A percentile compares a stretch with the other conserved stretches of the same genome.
Evolutionary conservation across 805 yeast genomes (phyloP).

Genomic region (Yueomyces sp.): DNA sequence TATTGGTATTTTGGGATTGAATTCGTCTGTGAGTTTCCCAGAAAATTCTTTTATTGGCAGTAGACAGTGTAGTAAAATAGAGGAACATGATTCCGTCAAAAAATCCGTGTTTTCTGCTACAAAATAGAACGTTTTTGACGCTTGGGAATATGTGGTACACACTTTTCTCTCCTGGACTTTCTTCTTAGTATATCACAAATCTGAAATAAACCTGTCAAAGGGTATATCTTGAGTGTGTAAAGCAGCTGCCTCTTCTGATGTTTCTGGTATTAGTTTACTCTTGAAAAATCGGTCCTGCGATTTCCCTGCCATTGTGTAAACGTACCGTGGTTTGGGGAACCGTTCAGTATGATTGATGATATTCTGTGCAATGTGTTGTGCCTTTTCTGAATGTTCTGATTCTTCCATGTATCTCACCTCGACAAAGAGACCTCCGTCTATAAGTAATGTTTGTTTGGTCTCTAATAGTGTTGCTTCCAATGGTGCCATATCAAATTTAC

Average conservation of each 20-base stretch:
- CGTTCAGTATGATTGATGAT: not conserved
- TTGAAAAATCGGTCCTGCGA: constrained; percentile 12
- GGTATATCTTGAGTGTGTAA: constrained; percentile 9
- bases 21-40: no score
- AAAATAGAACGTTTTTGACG: not conserved
- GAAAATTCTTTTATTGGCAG: no score
- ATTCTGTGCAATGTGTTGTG: constrained; percentile 1
- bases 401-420: constrained; percentile 5
- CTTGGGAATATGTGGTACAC: no score
- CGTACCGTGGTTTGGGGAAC: constrained; percentile 5
- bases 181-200: no score
- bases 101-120: not conserved
- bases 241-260: not conserved
- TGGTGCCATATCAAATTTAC: not conserved
- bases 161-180: no score
- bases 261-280: constrained; percentile 6
- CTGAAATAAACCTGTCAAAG: constrained; percentile 1
- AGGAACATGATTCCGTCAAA: not conserved
- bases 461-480: not conserved
- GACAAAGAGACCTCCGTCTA: constrained; percentile 10
- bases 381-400: not conserved
- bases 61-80: no score
- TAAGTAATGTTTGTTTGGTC: constrained; percentile 2
- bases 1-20: no score
- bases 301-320: constrained; percentile 4